Evolutionary conservation across 768 basidiomycete species (phyloP).

Genomic region (Strobilomyces confusus): DNA sequence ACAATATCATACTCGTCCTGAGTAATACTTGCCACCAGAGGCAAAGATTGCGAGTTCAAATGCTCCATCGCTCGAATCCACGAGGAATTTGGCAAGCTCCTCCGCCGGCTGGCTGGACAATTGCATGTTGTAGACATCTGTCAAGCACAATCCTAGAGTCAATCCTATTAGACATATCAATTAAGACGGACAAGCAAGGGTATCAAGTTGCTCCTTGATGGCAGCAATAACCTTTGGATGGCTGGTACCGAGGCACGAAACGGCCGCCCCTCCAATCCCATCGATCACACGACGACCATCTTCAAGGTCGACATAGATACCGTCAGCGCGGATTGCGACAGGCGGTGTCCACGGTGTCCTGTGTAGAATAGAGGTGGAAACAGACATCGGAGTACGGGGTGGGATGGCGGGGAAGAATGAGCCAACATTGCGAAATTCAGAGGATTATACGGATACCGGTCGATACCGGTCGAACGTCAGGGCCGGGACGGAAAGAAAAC

Average conservation of each 20-base stretch:
- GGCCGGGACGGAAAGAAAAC: background rate
- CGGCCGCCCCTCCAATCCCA: constrained; percentile 83
- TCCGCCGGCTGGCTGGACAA: constrained; percentile 79
- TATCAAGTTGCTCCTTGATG: constrained; percentile 76
- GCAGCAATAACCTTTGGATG: constrained; percentile 71
- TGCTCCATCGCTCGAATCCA: constrained; percentile 66
- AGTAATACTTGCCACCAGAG: constrained; percentile 56
- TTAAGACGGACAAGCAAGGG: constrained; percentile 59
- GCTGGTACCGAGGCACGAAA: constrained; percentile 70
- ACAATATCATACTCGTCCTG: background rate
- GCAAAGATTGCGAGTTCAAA: constrained; percentile 70
- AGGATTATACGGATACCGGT: background rate
- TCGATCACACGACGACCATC: constrained; percentile 71
- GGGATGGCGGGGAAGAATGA: background rate
- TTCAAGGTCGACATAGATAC: constrained; percentile 68
- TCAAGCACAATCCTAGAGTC: background rate
- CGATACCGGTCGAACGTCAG: background rate
- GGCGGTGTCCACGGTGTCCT: constrained; percentile 74
- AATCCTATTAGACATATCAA: background rate
- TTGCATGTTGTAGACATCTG: constrained; percentile 88
- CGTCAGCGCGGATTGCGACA: constrained; percentile 60
- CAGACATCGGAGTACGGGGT: constrained; percentile 14
- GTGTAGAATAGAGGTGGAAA: constrained; percentile 46
- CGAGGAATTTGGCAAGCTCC: constrained; percentile 62
- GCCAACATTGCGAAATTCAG: background rate